phyloP scores from a whole-genome alignment of 441 rosid species.

The Kokia cookei region DNA sequence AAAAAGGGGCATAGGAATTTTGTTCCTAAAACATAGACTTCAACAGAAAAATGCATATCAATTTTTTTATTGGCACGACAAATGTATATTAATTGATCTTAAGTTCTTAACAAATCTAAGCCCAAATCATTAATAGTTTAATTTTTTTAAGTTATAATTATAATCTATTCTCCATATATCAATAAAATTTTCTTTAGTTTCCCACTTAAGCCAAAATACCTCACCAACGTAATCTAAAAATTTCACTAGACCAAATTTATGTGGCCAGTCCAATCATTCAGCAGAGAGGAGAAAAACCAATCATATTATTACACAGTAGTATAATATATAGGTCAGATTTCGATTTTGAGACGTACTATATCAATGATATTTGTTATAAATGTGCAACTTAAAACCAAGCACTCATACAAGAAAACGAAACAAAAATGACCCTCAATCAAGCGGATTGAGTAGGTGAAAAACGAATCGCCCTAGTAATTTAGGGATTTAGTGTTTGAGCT shows the following conservation, averaged over 20 bases:
- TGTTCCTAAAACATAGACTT: not conserved
- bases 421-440: slow-evolving; percentile 2
- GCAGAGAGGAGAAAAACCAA: not conserved
- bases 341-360: not conserved
- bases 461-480: not conserved
- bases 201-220: too few species aligned
- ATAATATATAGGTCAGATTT: not conserved
- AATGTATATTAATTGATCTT: not conserved
- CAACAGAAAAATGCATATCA: too few species aligned
- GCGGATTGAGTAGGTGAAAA: not conserved
- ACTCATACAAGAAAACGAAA: not conserved
- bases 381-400: not conserved
- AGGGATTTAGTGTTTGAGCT: not conserved
- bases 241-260: not conserved
- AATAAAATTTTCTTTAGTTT: too few species aligned
- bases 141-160: too few species aligned
- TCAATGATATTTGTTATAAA: not conserved
- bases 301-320: not conserved
- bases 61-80: too few species aligned
- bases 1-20: too few species aligned
- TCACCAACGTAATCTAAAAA: too few species aligned
- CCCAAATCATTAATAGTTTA: too few species aligned
- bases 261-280: not conserved
- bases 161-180: too few species aligned
- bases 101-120: not conserved